A percentile compares a stretch with the other conserved stretches of the same genome.
Conservation (phyloP, 2,329 filamentous ascomycete genomes). For the Aureobasidium melanogenum region DNA sequence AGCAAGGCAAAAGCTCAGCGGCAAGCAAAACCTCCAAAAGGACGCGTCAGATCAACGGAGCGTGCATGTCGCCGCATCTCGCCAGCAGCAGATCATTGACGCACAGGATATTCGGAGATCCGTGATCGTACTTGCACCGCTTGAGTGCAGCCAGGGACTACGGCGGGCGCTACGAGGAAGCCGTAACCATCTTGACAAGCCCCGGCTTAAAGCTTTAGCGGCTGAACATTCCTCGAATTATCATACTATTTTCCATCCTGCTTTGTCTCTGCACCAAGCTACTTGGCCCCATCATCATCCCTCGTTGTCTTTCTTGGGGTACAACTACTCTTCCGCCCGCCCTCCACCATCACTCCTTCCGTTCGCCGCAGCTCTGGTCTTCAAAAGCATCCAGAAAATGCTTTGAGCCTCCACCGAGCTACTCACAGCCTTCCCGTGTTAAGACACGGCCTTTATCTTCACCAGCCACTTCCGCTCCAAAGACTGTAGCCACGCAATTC, state of each 20-base stretch:
- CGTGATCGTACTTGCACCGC: not conserved
- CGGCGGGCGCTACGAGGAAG: not conserved
- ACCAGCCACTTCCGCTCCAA: slow-evolving; percentile 5
- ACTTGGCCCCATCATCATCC: not conserved
- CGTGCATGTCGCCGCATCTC: not conserved
- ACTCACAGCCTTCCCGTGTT: not conserved
- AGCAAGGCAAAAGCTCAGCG: not conserved
- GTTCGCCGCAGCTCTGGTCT: not conserved
- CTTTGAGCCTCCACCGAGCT: not conserved
- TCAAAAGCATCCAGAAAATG: not conserved
- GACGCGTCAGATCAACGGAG: not conserved
- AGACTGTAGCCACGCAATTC: not conserved
- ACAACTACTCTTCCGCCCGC: not conserved
- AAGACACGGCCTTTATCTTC: not conserved
- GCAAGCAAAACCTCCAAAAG: not conserved
- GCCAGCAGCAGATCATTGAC: not conserved
- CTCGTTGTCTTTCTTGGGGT: not conserved
- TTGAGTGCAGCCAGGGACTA: not conserved
- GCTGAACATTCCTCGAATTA: not conserved
- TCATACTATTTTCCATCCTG: not conserved
- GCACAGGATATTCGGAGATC: not conserved
- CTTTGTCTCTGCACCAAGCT: slow-evolving; percentile 4
- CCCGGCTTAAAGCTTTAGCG: not conserved
- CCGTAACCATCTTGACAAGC: not conserved
- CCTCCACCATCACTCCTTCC: not conserved